Evolutionary conservation across 2,329 filamentous ascomycete species (phyloP).

Genomic region (Diaporthe sp.): DNA sequence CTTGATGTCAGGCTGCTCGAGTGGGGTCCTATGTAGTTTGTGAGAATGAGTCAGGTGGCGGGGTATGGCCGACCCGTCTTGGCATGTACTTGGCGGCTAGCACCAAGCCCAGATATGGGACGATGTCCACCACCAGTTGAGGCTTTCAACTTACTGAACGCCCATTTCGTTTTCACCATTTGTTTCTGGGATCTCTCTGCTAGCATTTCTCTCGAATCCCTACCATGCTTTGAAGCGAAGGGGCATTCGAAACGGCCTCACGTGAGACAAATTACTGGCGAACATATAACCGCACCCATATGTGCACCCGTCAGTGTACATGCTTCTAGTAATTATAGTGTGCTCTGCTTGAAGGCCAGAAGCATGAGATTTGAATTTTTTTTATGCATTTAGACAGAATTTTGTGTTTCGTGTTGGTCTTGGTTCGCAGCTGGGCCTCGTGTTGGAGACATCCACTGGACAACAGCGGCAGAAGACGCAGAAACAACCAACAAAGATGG

Average conservation of each 20-base stretch:
- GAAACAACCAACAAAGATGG: constrained; percentile 25
- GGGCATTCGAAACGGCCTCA: neutral
- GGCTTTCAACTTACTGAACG: neutral
- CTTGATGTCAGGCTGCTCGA: rapidly evolving
- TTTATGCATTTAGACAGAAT: neutral
- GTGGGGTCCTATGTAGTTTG: neutral
- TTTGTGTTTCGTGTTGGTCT: neutral
- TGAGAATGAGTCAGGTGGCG: neutral
- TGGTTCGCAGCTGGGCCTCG: neutral
- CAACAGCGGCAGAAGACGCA: neutral
- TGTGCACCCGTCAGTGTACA: neutral
- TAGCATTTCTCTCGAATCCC: too few relatives aligned
- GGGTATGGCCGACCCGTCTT: neutral
- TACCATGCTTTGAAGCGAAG: neutral
- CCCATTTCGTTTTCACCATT: neutral
- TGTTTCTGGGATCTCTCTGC: neutral
- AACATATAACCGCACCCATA: neutral
- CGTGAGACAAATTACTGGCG: too few relatives aligned
- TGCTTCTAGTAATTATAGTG: neutral
- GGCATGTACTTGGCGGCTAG: neutral
- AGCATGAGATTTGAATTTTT: neutral
- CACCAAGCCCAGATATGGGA: neutral
- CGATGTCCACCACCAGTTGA: neutral
- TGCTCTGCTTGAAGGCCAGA: neutral
- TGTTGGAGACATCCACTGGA: neutral